phyloP scores from a whole-genome alignment of 257 asterid genomes.

The Fraxinus quadrangulata region DNA sequence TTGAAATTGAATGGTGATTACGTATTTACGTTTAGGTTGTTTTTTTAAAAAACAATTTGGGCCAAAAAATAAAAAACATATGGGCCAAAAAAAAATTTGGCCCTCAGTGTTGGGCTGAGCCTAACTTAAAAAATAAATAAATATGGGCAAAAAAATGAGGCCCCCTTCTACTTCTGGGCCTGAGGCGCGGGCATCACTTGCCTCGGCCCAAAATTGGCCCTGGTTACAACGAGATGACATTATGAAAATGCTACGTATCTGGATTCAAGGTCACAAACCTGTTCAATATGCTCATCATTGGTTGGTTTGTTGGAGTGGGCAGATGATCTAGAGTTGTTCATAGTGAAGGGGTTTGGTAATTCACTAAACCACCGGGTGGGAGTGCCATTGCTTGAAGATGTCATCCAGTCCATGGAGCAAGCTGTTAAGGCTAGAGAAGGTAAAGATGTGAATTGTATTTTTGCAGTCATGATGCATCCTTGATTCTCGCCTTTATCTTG shows the following conservation, averaged over 20 bases:
- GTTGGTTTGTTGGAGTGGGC: slow-evolving; percentile 88
- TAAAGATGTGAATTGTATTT: slow-evolving; percentile 1
- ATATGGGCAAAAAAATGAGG: too few relatives aligned
- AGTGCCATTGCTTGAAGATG: slow-evolving; percentile 88
- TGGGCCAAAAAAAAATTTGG: too few relatives aligned
- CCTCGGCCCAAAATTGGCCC: too few relatives aligned
- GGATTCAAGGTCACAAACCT: slow-evolving; percentile 20
- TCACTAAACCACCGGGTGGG: slow-evolving; percentile 90
- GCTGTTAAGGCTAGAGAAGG: slow-evolving; percentile 86
- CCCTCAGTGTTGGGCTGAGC: too few relatives aligned
- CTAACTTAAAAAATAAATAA: too few relatives aligned
- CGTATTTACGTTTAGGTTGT: too few relatives aligned
- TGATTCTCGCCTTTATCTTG: not conserved
- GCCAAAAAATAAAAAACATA: too few relatives aligned
- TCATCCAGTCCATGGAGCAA: slow-evolving; percentile 85
- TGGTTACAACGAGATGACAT: not conserved
- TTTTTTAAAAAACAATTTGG: too few relatives aligned
- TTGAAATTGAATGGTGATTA: too few relatives aligned
- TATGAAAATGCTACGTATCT: not conserved
- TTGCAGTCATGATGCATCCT: not conserved
- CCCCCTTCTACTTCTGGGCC: too few relatives aligned
- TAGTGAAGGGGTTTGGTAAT: slow-evolving; percentile 88
- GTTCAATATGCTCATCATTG: slow-evolving; percentile 37
- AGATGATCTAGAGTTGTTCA: slow-evolving; percentile 87
- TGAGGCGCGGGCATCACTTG: too few relatives aligned